A percentile compares a stretch with the other conserved stretches of the same genome.
These are phyloP conservation scores for Exophiala oligosperma DNA, from an alignment of 2,329 filamentous ascomycete species.

Conservation along the genomic window DNA sequence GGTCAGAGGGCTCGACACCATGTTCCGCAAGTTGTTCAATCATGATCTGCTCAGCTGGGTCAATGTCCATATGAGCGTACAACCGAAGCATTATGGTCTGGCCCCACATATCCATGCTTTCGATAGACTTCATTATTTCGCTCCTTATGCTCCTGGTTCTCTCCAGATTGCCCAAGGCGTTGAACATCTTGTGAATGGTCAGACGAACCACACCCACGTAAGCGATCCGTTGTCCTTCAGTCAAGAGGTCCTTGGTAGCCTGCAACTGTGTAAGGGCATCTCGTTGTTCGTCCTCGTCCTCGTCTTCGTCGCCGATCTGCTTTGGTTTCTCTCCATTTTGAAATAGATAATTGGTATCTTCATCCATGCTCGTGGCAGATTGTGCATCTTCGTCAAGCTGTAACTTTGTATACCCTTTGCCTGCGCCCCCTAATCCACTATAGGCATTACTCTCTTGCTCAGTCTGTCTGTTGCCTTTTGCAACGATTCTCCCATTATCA, in stretches of 20 bases:
- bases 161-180: slow-evolving; percentile 64
- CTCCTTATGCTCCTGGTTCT: slow-evolving; percentile 70
- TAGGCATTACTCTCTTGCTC: slow-evolving; percentile 63
- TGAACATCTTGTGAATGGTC: slow-evolving; percentile 74
- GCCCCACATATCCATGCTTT: slow-evolving; percentile 90
- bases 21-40: slow-evolving; percentile 95
- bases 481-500: slow-evolving; percentile 84
- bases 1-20: slow-evolving; percentile 79
- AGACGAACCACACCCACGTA: slow-evolving; percentile 90
- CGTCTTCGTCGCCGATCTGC: slow-evolving; percentile 57
- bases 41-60: slow-evolving; percentile 86
- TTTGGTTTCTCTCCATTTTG: slow-evolving; percentile 62
- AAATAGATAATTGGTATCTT: slow-evolving; percentile 95
- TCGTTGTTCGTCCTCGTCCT: slow-evolving; percentile 75
- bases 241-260: slow-evolving; percentile 91
- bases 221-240: slow-evolving; percentile 91
- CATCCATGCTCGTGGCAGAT: slow-evolving; percentile 93
- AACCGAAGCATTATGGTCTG: slow-evolving; percentile 97
- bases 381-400: slow-evolving; percentile 91
- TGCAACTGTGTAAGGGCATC: slow-evolving; percentile 90
- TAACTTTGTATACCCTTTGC: slow-evolving; percentile 94
- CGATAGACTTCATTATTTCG: slow-evolving; percentile 65
- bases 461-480: slow-evolving; percentile 70
- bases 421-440: slow-evolving; percentile 72
- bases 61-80: slow-evolving; percentile 96